phyloP scores from a whole-genome alignment of 1,284 basidiomycete genomes.

The Rhizoctonia solani region DNA sequence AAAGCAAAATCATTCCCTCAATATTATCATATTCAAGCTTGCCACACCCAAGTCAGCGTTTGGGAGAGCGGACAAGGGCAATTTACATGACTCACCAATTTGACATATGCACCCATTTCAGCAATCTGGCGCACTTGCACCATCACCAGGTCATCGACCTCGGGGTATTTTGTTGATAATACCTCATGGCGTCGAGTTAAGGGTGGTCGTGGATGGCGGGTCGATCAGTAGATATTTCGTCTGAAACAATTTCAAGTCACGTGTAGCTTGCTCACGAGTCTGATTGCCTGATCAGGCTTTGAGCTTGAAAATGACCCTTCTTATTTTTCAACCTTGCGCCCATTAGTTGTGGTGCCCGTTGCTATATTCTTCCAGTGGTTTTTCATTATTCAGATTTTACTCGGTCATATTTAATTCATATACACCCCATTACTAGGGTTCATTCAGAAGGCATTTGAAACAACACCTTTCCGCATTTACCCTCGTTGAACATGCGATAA shows the following conservation, averaged over 20 bases:
- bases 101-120: conserved; percentile 99
- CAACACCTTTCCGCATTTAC: conserved; percentile 69
- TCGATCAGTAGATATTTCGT: conserved; percentile 17
- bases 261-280: neutral
- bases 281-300: neutral
- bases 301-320: too few relatives aligned
- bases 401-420: too few relatives aligned
- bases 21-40: conserved; percentile 99
- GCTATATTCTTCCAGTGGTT: too few relatives aligned
- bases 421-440: neutral
- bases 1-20: conserved; percentile 98
- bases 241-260: conserved; percentile 18
- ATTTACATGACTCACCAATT: conserved; percentile 72
- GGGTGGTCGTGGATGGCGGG: conserved; percentile 10
- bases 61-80: neutral
- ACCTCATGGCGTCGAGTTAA: conserved; percentile 61
- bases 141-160: conserved; percentile 98
- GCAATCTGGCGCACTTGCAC: conserved; percentile 99
- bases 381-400: too few relatives aligned
- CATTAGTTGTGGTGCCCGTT: too few relatives aligned
- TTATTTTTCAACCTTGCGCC: too few relatives aligned
- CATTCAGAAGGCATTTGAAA: conserved; percentile 48
- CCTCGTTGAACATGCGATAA: conserved; percentile 70
- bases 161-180: conserved; percentile 80
- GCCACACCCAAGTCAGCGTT: conserved; percentile 29